Evolutionary conservation across 371 early-diverging fungal species (phyloP), one percentile per base, ranked within the genome.

Genomic region (Zychaea mexicana): DNA sequence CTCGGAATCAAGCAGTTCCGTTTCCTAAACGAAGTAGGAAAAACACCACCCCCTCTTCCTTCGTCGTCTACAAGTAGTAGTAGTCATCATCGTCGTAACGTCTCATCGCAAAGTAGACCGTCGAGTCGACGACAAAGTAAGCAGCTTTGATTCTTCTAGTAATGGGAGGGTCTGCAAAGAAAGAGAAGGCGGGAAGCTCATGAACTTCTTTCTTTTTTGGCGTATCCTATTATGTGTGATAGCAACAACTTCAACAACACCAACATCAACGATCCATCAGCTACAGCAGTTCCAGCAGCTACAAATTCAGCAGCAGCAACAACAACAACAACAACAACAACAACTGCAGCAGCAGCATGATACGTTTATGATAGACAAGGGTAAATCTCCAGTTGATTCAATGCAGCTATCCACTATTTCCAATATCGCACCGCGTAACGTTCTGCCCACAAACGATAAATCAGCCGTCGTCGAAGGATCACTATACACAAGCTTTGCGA

Each of bases 1-100:
- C 85, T 83, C 39, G 88, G 84, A 9, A 72, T 88, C 24, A 85
- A 86, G 15, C 83, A 81, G 52, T 86, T 85, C 30, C 68, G 82
- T 19, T 71, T 81, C 32, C 39, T 72, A 12, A 77, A 71, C 30
- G 71, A 78, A 60, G 54, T 70, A 61, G 45, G 66, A 68, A 62
- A 71, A 38, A 32, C 55, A 46, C 12, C 64, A 52, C 47, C 66
- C 46, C 24, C 64, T 7, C 47, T 64, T 39, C 24, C 49, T 9
- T 49, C 49, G 24, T 65, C 52, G 4, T 57, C 62, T 10, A 68
- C 60, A 39, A 32, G 39, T 17, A 38, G 39, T 36, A 45, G 32
- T 13, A 13, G 12, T 45, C 45, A 30, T 24, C 7, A 42, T 31
- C 52, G 36, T 21, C 47, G 55, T n/a, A 54, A 33, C 33, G 57